phyloP scores from a whole-genome alignment of 306 rosid species.

The Begonia fuchsioides region DNA sequence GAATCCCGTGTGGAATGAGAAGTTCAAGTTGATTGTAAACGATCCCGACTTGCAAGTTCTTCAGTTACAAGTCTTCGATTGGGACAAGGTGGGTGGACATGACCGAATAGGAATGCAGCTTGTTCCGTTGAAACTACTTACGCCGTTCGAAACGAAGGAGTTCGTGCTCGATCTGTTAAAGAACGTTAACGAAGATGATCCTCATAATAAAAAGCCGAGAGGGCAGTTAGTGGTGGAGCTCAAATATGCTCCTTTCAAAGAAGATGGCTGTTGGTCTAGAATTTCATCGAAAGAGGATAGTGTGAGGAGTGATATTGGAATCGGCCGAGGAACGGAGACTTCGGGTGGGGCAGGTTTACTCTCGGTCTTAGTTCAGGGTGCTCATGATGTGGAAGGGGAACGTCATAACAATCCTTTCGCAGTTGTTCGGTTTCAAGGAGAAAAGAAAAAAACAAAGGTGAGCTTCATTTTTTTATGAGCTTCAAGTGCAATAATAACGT shows the following conservation, averaged over 20 bases:
- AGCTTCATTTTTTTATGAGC: neutral
- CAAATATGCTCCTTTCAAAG: constrained; percentile 61
- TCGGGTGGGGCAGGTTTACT: constrained; percentile 65
- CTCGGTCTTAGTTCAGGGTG: constrained; percentile 47
- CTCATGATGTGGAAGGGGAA: constrained; percentile 68
- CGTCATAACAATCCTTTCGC: constrained; percentile 79
- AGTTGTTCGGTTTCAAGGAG: constrained; percentile 51
- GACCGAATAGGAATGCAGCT: constrained; percentile 82
- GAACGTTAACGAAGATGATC: constrained; percentile 44
- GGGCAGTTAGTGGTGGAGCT: constrained; percentile 62
- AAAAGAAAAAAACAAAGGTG: constrained; percentile 71
- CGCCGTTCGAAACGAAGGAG: constrained; percentile 42
- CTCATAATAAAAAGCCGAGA: constrained; percentile 52
- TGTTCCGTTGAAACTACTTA: constrained; percentile 56
- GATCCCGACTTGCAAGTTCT: constrained; percentile 82
- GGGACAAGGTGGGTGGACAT: constrained; percentile 96
- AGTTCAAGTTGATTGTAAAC: constrained; percentile 72
- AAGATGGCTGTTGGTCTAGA: constrained; percentile 37
- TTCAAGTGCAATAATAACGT: too few species aligned
- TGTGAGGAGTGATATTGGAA: constrained; percentile 26
- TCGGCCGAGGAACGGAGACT: constrained; percentile 13
- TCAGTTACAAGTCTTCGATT: constrained; percentile 72
- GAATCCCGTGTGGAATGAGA: constrained; percentile 93
- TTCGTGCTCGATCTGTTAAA: constrained; percentile 59
- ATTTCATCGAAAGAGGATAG: constrained; percentile 14